Conservation (phyloP, 495 filamentous ascomycete species). For the Neurospora discreta region DNA sequence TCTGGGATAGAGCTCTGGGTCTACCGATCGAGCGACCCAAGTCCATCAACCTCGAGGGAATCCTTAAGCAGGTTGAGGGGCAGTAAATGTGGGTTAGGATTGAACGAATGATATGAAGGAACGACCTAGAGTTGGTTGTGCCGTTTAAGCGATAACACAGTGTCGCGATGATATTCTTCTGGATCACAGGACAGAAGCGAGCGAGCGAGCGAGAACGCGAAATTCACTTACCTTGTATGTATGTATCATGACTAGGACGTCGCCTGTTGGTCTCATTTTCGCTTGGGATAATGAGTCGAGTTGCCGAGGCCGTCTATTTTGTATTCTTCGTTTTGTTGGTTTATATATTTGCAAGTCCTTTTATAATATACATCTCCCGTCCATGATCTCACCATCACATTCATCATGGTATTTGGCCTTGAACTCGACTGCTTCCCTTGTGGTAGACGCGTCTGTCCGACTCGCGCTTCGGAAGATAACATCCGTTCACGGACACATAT, state of each 20-base stretch:
- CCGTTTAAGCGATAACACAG: neutral
- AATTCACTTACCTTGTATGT: neutral
- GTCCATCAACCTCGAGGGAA: conserved; percentile 82
- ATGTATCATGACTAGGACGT: neutral
- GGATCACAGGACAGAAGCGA: neutral
- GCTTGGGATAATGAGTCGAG: neutral
- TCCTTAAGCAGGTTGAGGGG: conserved; percentile 49
- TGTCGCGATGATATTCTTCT: neutral
- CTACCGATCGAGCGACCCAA: conserved; percentile 97
- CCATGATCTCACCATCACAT: neutral
- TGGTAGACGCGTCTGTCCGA: neutral
- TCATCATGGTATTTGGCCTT: neutral
- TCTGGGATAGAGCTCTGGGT: conserved; percentile 92
- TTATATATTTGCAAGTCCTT: neutral
- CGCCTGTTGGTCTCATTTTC: neutral
- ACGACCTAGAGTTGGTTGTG: neutral
- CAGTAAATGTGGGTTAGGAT: conserved; percentile 7
- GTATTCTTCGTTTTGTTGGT: neutral
- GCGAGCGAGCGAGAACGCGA: neutral
- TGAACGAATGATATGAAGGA: neutral
- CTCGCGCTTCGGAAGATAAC: neutral
- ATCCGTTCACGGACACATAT: neutral
- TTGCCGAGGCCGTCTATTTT: neutral
- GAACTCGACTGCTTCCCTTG: neutral
- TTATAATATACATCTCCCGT: neutral